Evolutionary conservation across 2,329 filamentous ascomycete genomes (phyloP).

Genomic region (Penicillium polonicum): DNA sequence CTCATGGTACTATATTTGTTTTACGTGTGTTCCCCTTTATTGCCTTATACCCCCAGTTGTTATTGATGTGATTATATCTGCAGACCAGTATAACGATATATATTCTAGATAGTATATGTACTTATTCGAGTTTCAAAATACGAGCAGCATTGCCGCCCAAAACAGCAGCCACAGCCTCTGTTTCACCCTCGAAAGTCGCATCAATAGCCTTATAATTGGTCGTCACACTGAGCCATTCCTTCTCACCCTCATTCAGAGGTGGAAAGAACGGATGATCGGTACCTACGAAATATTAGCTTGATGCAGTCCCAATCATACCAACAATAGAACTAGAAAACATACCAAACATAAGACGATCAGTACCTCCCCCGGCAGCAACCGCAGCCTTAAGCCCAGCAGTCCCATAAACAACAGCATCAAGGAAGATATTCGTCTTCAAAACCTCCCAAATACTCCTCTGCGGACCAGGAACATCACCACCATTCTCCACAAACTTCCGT

Average conservation of each 20-base stretch:
- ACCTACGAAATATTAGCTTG: slow-evolving; percentile 26
- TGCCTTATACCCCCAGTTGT: background rate
- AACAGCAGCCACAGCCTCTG: slow-evolving; percentile 35
- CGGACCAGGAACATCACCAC: slow-evolving; percentile 60
- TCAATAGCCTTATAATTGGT: slow-evolving; percentile 49
- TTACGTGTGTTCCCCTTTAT: background rate
- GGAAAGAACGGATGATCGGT: slow-evolving; percentile 50
- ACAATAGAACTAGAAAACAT: slow-evolving; percentile 6
- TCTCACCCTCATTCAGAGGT: slow-evolving; percentile 36
- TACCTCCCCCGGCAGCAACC: slow-evolving; percentile 62
- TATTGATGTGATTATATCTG: background rate
- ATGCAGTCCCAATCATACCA: background rate
- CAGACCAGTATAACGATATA: background rate
- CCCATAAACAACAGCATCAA: slow-evolving; percentile 66
- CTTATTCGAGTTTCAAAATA: slow-evolving; percentile 39
- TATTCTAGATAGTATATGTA: background rate
- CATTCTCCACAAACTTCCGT: slow-evolving; percentile 66
- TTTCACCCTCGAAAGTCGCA: slow-evolving; percentile 35
- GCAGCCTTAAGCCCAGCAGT: slow-evolving; percentile 67
- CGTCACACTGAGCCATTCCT: slow-evolving; percentile 48
- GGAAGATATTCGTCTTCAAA: slow-evolving; percentile 72
- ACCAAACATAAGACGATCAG: slow-evolving; percentile 45
- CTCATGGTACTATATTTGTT: background rate
- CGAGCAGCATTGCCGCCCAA: slow-evolving; percentile 48
- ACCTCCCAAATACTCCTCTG: slow-evolving; percentile 62